Percentiles rank a stretch among this genome's conserved stretches.
Conservation (phyloP, 345 rosid genomes). For the Schrenkiella parvula region DNA sequence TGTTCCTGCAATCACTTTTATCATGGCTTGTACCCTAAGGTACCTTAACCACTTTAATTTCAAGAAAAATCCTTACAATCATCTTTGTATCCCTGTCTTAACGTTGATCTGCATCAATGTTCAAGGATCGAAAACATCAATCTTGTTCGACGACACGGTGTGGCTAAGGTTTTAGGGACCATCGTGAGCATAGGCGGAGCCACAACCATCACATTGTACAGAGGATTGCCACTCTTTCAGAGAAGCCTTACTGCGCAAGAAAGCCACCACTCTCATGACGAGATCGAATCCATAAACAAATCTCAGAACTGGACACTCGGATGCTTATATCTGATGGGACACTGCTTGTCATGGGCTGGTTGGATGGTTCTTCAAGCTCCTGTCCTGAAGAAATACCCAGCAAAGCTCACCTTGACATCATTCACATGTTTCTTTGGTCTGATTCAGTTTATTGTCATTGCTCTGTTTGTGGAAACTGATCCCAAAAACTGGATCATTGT, state of each 20-base stretch:
- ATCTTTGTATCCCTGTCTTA: neutral
- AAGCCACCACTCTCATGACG: neutral
- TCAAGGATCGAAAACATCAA: slow-evolving; percentile 54
- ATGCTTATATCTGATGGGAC: slow-evolving; percentile 56
- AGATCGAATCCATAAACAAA: slow-evolving; percentile 17
- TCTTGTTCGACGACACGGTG: slow-evolving; percentile 48
- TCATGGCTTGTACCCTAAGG: slow-evolving; percentile 73
- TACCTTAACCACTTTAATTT: slow-evolving; percentile 12
- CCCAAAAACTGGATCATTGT: slow-evolving; percentile 55
- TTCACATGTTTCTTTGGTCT: slow-evolving; percentile 73
- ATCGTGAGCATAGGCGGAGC: slow-evolving; percentile 68
- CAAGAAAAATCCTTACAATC: neutral
- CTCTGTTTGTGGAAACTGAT: slow-evolving; percentile 62
- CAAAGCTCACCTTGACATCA: slow-evolving; percentile 67
- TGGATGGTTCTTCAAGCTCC: slow-evolving; percentile 86
- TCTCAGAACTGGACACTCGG: slow-evolving; percentile 59
- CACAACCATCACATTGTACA: slow-evolving; percentile 57
- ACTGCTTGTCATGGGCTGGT: slow-evolving; percentile 76
- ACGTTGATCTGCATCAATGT: neutral
- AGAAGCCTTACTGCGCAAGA: slow-evolving; percentile 20
- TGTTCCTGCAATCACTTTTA: slow-evolving; percentile 77
- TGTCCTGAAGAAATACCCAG: slow-evolving; percentile 66
- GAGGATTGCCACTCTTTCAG: slow-evolving; percentile 59
- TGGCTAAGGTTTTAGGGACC: slow-evolving; percentile 61
- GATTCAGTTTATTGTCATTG: slow-evolving; percentile 65